phyloP scores from a whole-genome alignment of 2,329 filamentous ascomycete genomes.

The Epichloe sp. region DNA sequence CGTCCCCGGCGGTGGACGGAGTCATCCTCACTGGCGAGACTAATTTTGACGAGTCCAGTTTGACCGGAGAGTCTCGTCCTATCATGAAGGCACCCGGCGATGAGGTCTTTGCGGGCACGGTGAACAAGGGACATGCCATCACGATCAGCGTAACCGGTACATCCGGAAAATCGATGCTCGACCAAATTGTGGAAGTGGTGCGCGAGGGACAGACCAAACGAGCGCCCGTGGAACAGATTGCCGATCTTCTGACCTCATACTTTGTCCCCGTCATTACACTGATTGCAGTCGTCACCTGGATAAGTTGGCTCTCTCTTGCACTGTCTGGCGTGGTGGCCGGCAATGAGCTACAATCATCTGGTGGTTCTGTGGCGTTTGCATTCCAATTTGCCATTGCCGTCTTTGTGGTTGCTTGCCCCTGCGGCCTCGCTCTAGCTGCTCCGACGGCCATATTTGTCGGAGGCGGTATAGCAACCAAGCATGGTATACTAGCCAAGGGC shows the following conservation, averaged over 20 bases:
- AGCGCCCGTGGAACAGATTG: conserved; percentile 63
- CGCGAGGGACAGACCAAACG: conserved; percentile 65
- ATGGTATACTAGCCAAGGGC: conserved; percentile 72
- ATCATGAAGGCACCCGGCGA: conserved; percentile 53
- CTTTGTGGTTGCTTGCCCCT: conserved; percentile 78
- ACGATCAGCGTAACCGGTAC: conserved; percentile 50
- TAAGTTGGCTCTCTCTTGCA: conserved; percentile 57
- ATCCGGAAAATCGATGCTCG: conserved; percentile 60
- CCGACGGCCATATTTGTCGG: conserved; percentile 79
- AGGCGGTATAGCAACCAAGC: conserved; percentile 62
- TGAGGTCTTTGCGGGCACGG: conserved; percentile 56
- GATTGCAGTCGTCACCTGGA: conserved; percentile 57
- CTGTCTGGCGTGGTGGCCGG: conserved; percentile 41
- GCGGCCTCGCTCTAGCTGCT: conserved; percentile 71
- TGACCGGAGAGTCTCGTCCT: conserved; percentile 65
- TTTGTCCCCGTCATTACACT: conserved; percentile 64
- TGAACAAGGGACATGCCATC: conserved; percentile 56
- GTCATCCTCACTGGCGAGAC: conserved; percentile 47
- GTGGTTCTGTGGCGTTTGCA: conserved; percentile 61
- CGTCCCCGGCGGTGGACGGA: conserved; percentile 77
- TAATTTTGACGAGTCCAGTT: conserved; percentile 76
- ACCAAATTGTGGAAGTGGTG: conserved; percentile 65
- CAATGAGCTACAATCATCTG: conserved; percentile 41
- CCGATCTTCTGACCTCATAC: conserved; percentile 59
- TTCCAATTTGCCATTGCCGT: conserved; percentile 76